Percentiles rank a stretch among this genome's conserved stretches.
Evolutionary conservation across 2,329 filamentous ascomycete species (phyloP).

Genomic region (Proliferodiscus dingleyae): DNA sequence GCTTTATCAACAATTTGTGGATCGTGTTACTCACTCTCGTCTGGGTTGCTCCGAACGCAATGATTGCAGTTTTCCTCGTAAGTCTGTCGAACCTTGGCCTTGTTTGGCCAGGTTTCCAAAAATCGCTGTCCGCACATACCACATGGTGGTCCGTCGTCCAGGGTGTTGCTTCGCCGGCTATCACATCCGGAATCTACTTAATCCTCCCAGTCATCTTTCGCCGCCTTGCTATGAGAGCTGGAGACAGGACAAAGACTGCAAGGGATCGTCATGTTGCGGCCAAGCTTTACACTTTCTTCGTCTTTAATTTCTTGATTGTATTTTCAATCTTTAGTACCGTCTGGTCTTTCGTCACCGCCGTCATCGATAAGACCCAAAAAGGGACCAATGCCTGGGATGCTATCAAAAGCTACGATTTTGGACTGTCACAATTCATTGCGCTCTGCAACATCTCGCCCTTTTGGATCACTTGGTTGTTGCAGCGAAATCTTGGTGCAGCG

Average conservation of each 20-base stretch:
- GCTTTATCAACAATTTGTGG: constrained; percentile 80
- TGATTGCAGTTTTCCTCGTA: constrained; percentile 90
- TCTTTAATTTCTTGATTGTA: constrained; percentile 93
- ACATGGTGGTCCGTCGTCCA: constrained; percentile 81
- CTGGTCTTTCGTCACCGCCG: constrained; percentile 65
- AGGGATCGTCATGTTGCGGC: constrained; percentile 86
- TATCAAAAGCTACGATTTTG: constrained; percentile 60
- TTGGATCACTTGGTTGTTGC: constrained; percentile 90
- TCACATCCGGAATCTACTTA: constrained; percentile 84
- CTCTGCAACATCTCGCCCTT: constrained; percentile 81
- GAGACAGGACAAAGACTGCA: constrained; percentile 87
- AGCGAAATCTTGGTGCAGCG: constrained; percentile 89
- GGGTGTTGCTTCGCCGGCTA: constrained; percentile 81
- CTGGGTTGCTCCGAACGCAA: constrained; percentile 88
- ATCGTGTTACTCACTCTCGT: constrained; percentile 72
- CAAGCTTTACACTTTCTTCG: constrained; percentile 91
- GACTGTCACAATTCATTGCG: constrained; percentile 60
- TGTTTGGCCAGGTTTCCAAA: constrained; percentile 73
- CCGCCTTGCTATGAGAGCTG: constrained; percentile 73
- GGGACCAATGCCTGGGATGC: constrained; percentile 63
- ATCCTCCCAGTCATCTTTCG: constrained; percentile 89
- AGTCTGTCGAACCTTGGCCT: constrained; percentile 75
- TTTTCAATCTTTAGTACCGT: constrained; percentile 87
- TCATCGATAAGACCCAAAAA: constrained; percentile 52
- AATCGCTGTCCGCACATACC: constrained; percentile 55